Evolutionary conservation across 2,329 filamentous ascomycete genomes (phyloP), one percentile per base, ranked within the genome.

Genomic region (Neonectria faginata): DNA sequence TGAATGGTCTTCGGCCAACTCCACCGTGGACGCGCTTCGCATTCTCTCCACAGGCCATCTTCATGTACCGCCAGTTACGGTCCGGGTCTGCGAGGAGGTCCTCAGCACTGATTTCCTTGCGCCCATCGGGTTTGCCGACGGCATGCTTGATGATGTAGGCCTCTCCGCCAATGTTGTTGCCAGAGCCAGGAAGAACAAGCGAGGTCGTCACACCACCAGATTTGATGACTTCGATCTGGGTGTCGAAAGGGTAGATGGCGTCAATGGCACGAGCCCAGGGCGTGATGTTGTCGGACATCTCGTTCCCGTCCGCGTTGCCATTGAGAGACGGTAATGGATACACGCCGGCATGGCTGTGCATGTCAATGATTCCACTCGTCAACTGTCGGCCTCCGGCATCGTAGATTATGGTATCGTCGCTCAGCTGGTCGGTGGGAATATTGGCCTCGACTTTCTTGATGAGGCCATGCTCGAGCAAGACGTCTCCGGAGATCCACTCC

Each of bases 1-100:
- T 91, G 59, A 82, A 82, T 0, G 88, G 88, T 50, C 80, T 80
- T 56, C 83, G 81, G 25, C 87, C 87, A 5, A 79, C 72, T 50
- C 80, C 81, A 10, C 88, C 88, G 64, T 91, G 90, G 0, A 88
- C 79, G 1, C 83, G 79, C 79, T 91, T 91, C 2, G 89, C 81
- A 70, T 92, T 92, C 77, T 92, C 90, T 39, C 90, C 90, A 67
- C 89, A 92, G 0, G 90, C 90, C 89, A 92, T 92, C 79, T 92
- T 92, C 83, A 92, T 90, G 76, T 91, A 92, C 20, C 90, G 83
- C 86, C 89, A 90, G 64, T 81, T 86, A 22, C 83, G 82, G 45
- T 90, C 88, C 0, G 89, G 89, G 56, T 91, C 88, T 1, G 90
- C 89, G 10, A 92, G 81, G 80, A 92, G 83, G 68, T 91, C 86